Base-by-base conservation (phyloP, 306 rosid genomes). In the Alnus glutinosa region DNA sequence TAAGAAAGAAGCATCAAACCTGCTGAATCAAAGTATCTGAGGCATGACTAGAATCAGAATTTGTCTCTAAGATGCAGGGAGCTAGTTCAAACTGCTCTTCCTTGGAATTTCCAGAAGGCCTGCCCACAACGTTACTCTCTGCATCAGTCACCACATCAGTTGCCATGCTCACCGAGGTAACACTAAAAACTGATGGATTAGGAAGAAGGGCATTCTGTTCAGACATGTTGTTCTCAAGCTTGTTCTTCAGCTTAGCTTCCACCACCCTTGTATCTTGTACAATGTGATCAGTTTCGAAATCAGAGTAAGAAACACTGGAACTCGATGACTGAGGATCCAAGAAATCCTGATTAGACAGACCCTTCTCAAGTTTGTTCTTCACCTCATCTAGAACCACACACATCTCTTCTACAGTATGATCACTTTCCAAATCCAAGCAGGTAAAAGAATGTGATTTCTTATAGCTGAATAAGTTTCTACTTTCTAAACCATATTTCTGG, bases 11-110 rank as follows among this genome's bases (percentile, higher is more conserved):
- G 58, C 34, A 11, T 9, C 59, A 70, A 63, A 91, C 99, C 99
- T 90, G 88, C 67, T 84, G 90, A 39, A 78, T 76, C 77, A 90
- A 85, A 68, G 80, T 68, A 64, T 82, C 39, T 39, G 83, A 79
- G 18, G 71, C 18, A 52, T 44, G 79, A 76, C 85, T 54, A 48
- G 85, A 85, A 85, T 85, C 86, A 54, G 16, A 47, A 42, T 71
- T 73, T 14, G 66, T 77, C 71, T 44, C 84, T 39, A 59, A 46
- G 52, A 75, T 76, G 82, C 75, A 77, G 30, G 70, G 34, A 32
- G 42, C 47, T 77, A 83, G 48, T 80, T 80, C 84, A 78, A 75
- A 62, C 77, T 63, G 79, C 75, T 66, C 76, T 54, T 58, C 49
- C 74, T 80, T 77, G 73, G 69, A 75, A 76, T 36, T 67, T 84